A percentile compares a stretch with the other conserved stretches of the same genome.
These are phyloP conservation scores for Suhomyces guaymorum DNA, from an alignment of 1,139 yeast species.

Conservation along the genomic window DNA sequence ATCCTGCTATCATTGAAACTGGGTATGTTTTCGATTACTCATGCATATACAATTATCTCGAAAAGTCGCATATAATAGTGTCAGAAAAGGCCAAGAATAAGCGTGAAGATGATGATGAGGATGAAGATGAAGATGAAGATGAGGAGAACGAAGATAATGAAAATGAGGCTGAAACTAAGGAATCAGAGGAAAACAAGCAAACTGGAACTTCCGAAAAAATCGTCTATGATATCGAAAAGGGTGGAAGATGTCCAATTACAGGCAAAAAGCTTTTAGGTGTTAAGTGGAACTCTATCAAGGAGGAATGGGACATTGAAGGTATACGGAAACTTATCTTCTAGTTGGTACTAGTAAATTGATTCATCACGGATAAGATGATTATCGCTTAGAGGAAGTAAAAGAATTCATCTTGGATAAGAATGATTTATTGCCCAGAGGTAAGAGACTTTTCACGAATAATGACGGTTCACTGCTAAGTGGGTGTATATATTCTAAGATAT, in stretches of 20 bases:
- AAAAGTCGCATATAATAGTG: conserved; percentile 44
- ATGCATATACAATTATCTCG: conserved; percentile 72
- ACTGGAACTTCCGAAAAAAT: conserved; percentile 14
- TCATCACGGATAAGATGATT: too few species aligned
- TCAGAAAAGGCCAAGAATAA: conserved; percentile 20
- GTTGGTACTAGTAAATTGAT: too few species aligned
- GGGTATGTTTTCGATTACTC: conserved; percentile 90
- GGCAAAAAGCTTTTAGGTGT: conserved; percentile 75
- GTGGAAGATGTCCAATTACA: conserved; percentile 86
- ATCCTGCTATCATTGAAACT: conserved; percentile 88
- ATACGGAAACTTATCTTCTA: conserved; percentile 68
- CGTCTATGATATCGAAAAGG: conserved; percentile 36
- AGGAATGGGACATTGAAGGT: conserved; percentile 74
- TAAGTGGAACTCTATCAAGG: conserved; percentile 55
- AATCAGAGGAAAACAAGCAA: conserved; percentile 17
- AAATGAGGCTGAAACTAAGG: conserved; percentile 14
- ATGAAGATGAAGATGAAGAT: conserved; percentile 20
- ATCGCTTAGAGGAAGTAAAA: too few species aligned
- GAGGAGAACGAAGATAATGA: conserved; percentile 16
- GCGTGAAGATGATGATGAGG: conserved; percentile 17
- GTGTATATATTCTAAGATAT: too few species aligned
- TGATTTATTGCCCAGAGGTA: too few species aligned
- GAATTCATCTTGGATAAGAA: too few species aligned
- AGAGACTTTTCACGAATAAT: too few species aligned
- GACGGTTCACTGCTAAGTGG: too few species aligned